Evolutionary conservation across 495 filamentous ascomycete species (phyloP), one percentile per base, ranked within the genome.

Genomic region (Lophiostoma macrostomum): DNA sequence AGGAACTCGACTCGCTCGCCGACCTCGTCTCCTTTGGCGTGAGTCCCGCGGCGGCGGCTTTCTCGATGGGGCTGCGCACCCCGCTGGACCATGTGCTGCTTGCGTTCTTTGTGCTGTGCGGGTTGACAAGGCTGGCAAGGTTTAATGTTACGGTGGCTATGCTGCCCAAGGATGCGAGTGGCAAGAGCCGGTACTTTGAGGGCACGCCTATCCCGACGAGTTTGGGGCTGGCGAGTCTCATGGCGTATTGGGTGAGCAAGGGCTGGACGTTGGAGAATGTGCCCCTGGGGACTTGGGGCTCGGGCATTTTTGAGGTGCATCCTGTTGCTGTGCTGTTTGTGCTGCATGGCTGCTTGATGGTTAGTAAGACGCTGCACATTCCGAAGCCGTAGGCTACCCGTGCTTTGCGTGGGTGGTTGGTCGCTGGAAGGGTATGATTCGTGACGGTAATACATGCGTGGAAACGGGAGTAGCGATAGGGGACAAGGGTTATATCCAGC

Each of bases 21-120:
- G 93, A 98, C 69, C 67, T 98, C 74, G 93, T 97, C 61, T 96
- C 94, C 47, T 98, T 98, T 69, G 94, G 93, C 61, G 82, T 96
- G 48, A 79, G 90, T 39, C 94, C 94, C 16, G 94, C 93, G 34
- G 77, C 80, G 12, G 82, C 82, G 36, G 93, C 90, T 23, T 96
- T 98, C 71, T 83, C 88, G 34, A 79, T 98, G 64, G 93, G 93
- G 57, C 72, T 96, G 47, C 89, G 90, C 66, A 95, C 91, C 4
- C 74, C 86, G 3, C 67, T 89, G 64, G 93, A 98, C 69, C 90
- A 94, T 64, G 67, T 95, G 31, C 71, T 89, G 54, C 83, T 98
- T 16, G 74, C 87, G 16, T 86, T 90, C 69, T 97, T 97, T 70
- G 88, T 98, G 32, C 87, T 98, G 43, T 94, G 90, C 72, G 93